Base-by-base conservation (phyloP, 805 yeast genomes). In the Candida nitratophila region DNA sequence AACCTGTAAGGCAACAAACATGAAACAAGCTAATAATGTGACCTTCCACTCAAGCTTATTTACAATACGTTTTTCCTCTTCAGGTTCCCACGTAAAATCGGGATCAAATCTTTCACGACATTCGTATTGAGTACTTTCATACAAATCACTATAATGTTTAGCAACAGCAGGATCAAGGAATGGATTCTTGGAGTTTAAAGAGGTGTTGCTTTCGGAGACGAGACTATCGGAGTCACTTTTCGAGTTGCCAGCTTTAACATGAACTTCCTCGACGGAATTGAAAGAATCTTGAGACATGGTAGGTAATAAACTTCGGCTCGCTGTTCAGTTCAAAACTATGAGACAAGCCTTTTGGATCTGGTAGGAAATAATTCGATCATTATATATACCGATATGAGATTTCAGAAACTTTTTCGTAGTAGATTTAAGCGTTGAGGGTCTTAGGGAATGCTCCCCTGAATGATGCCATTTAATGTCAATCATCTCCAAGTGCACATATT, bases 101-200 rank as follows among this genome's bases (percentile, higher is more conserved):
- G 84, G 82, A 51, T 80, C 83, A 50, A 79, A 73, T 14, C 66
- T 66, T 35, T 64, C 63, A 22, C 71, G 63, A 46, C 80, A 70
- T 52, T 78, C 83, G 50, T 78, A 78, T 7, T 68, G 37, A 4
- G 74, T 56, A 6, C 56, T 49, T 29, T 74, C 74, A 49, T 76
- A 77, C 9, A 74, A 37, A 1, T 59, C 49, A 4, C 60, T 48
- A 53, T 72, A 77, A 51, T 69, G 58, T 26, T 66, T 68, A 2
- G 77, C 77, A 3, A 69, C 64, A 8, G 50, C 59, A 0, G 76
- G 76, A 49, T 76, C 76, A 37, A 55, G 53, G 50, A 73, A 70
- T 2, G 56, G 52, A 46, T 63, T 53, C 3, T 15, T 7, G 14
- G 76, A 70, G 78, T 72, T 10, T 20, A 20, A 34, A n/a, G n/a